Evolutionary conservation across 805 yeast genomes (phyloP).

Genomic region (Candida gorgasii): DNA sequence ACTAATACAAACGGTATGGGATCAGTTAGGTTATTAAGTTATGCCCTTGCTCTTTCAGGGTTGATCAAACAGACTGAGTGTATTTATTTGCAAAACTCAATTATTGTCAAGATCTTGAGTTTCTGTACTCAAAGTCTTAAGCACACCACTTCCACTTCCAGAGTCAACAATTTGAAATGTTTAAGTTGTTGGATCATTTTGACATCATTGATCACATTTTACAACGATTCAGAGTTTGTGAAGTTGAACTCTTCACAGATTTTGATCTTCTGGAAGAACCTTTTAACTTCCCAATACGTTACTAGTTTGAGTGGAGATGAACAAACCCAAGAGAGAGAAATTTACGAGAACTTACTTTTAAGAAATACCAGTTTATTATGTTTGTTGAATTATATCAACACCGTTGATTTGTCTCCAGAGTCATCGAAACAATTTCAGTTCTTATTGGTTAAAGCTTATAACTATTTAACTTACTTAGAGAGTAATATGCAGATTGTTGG

Average conservation of each 20-base stretch:
- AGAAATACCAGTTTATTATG: constrained; percentile 41
- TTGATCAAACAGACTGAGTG: constrained; percentile 38
- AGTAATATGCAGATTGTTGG: constrained; percentile 35
- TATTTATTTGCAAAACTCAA: constrained; percentile 37
- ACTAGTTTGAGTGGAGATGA: constrained; percentile 21
- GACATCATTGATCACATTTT: constrained; percentile 39
- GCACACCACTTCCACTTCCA: constrained; percentile 28
- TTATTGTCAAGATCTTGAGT: constrained; percentile 42
- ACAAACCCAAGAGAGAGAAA: constrained; percentile 26
- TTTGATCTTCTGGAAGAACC: constrained; percentile 45
- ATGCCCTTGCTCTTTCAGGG: constrained; percentile 37
- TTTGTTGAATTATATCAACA: constrained; percentile 37
- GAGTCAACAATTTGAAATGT: constrained; percentile 24
- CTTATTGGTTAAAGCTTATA: constrained; percentile 41
- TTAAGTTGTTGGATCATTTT: constrained; percentile 45
- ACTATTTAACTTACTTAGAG: constrained; percentile 41
- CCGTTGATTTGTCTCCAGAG: constrained; percentile 41
- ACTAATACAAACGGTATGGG: constrained; percentile 13
- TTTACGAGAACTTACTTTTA: constrained; percentile 35
- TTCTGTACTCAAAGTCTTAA: constrained; percentile 47
- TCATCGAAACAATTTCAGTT: constrained; percentile 42
- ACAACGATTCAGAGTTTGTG: constrained; percentile 43
- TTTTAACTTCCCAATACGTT: constrained; percentile 43
- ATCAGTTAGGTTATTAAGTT: constrained; percentile 28
- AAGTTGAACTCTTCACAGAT: constrained; percentile 45